Conservation (phyloP, 2,329 filamentous ascomycete genomes). For the Clarireedia sp. region DNA sequence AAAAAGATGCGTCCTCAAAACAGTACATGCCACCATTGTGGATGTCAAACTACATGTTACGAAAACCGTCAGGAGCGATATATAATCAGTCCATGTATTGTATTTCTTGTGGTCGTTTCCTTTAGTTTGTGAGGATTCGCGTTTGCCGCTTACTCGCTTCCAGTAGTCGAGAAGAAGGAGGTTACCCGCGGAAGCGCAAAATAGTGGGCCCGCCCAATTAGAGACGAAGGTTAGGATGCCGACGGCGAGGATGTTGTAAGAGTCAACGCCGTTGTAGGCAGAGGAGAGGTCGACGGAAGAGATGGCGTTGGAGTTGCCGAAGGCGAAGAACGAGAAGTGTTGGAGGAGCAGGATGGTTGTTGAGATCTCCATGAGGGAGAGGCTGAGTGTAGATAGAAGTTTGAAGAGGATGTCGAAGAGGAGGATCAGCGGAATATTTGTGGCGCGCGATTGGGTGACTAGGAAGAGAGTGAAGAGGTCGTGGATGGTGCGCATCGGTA, state of each 20-base stretch:
- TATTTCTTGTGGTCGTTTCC: too few species aligned
- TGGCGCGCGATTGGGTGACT: conserved; percentile 75
- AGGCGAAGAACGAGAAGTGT: conserved; percentile 78
- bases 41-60: conserved; percentile 54
- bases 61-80: conserved; percentile 63
- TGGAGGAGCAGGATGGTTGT: conserved; percentile 69
- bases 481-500: conserved; percentile 43
- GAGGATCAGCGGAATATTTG: conserved; percentile 80
- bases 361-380: conserved; percentile 52
- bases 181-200: conserved; percentile 67
- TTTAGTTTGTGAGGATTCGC: not conserved
- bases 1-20: conserved; percentile 80
- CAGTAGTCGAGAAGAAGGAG: conserved; percentile 42
- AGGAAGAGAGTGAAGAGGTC: conserved; percentile 70
- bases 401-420: conserved; percentile 59
- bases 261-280: conserved; percentile 84
- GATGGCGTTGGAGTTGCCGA: conserved; percentile 88
- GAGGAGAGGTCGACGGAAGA: conserved; percentile 91
- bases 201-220: conserved; percentile 89
- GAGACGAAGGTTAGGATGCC: conserved; percentile 76
- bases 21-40: conserved; percentile 84
- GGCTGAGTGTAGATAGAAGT: conserved; percentile 39
- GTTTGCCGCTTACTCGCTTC: conserved; percentile 8
- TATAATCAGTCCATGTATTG: conserved; percentile 37
- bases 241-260: conserved; percentile 74